Percentiles rank a stretch among this genome's conserved stretches.
Evolutionary conservation across 208 protist genomes (phyloP).

Genomic region (Novymonas esmeraldas): DNA sequence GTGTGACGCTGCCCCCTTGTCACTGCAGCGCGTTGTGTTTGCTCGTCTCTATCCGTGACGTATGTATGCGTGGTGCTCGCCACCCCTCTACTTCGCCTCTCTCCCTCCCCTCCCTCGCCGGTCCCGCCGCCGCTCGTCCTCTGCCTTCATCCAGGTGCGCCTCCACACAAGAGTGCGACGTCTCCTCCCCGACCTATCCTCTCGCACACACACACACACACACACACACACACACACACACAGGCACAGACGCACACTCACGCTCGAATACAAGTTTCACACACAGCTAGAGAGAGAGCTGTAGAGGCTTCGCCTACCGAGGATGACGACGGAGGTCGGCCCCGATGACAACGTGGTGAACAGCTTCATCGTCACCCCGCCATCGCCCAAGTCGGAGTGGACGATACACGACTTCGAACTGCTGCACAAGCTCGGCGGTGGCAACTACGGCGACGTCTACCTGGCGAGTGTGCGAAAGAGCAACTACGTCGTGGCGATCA

Average conservation of each 20-base stretch:
- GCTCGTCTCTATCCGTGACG: no score
- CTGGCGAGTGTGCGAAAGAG: conserved; percentile 96
- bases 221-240: no score
- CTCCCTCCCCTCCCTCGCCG: background rate
- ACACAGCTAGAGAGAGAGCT: background rate
- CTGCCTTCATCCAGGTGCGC: no score
- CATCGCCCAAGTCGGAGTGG: conserved; percentile 75
- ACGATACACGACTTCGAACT: conserved; percentile 95
- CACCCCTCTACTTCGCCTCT: background rate
- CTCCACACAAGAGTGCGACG: no score
- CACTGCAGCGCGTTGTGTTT: no score
- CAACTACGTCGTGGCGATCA: conserved; percentile 98
- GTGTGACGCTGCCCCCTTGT: no score
- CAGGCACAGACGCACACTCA: background rate
- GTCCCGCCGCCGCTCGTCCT: background rate
- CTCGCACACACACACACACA: background rate
- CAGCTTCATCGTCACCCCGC: conserved; percentile 71
- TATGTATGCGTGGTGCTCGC: background rate
- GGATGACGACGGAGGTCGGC: conserved; percentile 55
- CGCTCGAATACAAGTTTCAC: background rate
- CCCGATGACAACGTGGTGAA: conserved; percentile 61
- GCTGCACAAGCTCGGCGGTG: conserved; percentile 93
- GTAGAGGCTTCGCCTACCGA: background rate
- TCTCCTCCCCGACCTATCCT: background rate
- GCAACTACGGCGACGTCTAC: conserved; percentile 99